Evolutionary conservation across 495 filamentous ascomycete genomes (phyloP), one percentile per base, ranked within the genome.

Genomic region (Glonium stellatum): DNA sequence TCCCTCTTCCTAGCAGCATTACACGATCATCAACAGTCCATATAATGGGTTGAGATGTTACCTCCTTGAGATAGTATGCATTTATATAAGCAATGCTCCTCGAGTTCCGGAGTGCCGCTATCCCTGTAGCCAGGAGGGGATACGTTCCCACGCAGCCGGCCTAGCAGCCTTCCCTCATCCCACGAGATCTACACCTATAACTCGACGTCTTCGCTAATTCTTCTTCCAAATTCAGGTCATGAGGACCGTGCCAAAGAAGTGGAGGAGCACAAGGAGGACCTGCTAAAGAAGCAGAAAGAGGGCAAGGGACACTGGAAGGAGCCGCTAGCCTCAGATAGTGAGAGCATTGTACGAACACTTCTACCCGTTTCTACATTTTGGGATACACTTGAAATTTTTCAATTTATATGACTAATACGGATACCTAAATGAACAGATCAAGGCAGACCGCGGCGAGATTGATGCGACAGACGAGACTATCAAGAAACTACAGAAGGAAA

Each of bases 271-370:
- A 95, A 95, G 76, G 73, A 88, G 49, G 82, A 89, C 51, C 79
- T 81, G 37, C 61, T 95, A 56, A 73, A 78, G 67, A 84, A 85
- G 75, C 79, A 83, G 54, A 88, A 88, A 75, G 75, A 82, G 12
- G 91, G 91, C 21, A 84, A 86, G 72, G 87, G 77, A 12, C 80
- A 90, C 64, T 95, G 91, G 91, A 87, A 87, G 72, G 76, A 84
- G 19, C 85, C 88, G 69, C 73, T 96, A 56, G 88, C 88, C 5
- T 88, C 83, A 59, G 81, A 88, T 69, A 89, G 85, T 67, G 91
- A 96, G 78, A 84, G 85, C 62, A 84, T 83, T 67, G 84, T 96
- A 81, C 34, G 72, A 69, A 12, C 1, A 34, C 39, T 21, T 13
- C 25, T 46, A 54, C 46, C 48, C 31, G 9, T 31, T 55, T 15